Evolutionary conservation across 805 yeast species (phyloP), one percentile per base, ranked within the genome.

Genomic region (Wickerhamomyces subpelliculosus): DNA sequence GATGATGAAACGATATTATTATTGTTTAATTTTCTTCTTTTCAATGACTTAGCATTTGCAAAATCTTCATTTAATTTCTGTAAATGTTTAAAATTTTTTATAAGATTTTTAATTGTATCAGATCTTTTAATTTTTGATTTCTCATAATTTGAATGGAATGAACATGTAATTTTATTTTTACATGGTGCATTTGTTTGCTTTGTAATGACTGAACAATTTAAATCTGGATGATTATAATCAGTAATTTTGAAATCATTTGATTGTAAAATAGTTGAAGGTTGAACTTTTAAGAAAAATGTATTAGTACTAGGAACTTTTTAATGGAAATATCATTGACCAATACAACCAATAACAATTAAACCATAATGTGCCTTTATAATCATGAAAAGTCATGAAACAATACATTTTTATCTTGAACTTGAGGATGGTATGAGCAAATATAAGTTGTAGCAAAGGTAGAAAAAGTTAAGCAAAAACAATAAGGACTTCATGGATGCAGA

Each of bases 51-150:
- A n/a, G 26, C n/a, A 35, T 11, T 35, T 29, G 18, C 7, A 13
- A 28, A 10, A 29, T 29, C 36, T 16, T 27, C 23, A 8, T 31
- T 39, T 16, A 39, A 21, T 14, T 24, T 26, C 14, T 43, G 43
- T 24, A 78, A 68, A 46, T 70, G 73, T 42, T 68, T 69, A 36
- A 35, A 44, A 27, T 44, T 50, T 20, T 26, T 40, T n/a, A 51
- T 33, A 35, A 51, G 31, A 27, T 42, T 38, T 22, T 29, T 29
- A 28, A 24, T n/a, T 8, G 38, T 8, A 23, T 29, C 27, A 22
- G 17, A 28, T 35, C 34, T 35, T 17, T 13, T 4, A 18, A 35
- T 16, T 28, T n/a, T 11, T 5, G 38, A 28, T 18, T 35, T 35
- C 14, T 35, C 32, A 14, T 23, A 19, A 7, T 17, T 5, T 12